These are phyloP conservation scores for Westerdykella sp. DNA, from an alignment of 2,329 filamentous ascomycete genomes.

Conservation along the genomic window DNA sequence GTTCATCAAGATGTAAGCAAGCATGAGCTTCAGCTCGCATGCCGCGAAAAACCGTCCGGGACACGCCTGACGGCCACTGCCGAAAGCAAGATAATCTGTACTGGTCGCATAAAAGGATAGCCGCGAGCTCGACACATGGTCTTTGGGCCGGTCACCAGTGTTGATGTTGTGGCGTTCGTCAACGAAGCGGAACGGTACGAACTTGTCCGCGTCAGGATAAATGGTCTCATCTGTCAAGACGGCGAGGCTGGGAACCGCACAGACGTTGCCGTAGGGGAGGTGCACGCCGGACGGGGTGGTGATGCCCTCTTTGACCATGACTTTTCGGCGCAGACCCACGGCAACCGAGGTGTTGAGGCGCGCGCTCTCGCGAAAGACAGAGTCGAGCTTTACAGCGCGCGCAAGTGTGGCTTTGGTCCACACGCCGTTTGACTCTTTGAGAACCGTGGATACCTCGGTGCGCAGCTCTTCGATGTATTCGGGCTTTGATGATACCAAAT, in stretches of 20 bases:
- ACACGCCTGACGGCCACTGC: constrained; percentile 10
- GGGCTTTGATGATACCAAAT: constrained; percentile 3
- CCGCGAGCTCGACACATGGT: too few relatives aligned
- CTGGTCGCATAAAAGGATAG: too few relatives aligned
- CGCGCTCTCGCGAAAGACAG: constrained; percentile 2
- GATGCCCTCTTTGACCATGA: constrained; percentile 37
- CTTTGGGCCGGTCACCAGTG: too few relatives aligned
- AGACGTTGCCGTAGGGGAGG: constrained; percentile 12
- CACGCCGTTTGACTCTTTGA: constrained; percentile 14
- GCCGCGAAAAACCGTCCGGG: constrained; percentile 10
- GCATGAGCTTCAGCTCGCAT: constrained; percentile 6
- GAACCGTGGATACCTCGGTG: constrained; percentile 36
- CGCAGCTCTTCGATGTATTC: constrained; percentile 35
- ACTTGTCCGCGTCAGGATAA: neutral
- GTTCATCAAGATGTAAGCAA: constrained; percentile 2
- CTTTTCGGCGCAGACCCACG: constrained; percentile 44
- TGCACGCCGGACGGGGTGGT: constrained; percentile 45
- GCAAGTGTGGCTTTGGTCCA: constrained; percentile 1
- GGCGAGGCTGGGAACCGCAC: constrained; percentile 4
- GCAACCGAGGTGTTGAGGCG: constrained; percentile 1
- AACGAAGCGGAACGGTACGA: constrained; percentile 1
- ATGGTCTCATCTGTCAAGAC: neutral
- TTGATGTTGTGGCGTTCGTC: neutral
- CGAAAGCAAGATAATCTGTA: constrained; percentile 2
- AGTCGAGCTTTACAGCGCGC: constrained; percentile 1